Conservation (phyloP, 345 rosid genomes). For the Carallia pectinifolia region DNA sequence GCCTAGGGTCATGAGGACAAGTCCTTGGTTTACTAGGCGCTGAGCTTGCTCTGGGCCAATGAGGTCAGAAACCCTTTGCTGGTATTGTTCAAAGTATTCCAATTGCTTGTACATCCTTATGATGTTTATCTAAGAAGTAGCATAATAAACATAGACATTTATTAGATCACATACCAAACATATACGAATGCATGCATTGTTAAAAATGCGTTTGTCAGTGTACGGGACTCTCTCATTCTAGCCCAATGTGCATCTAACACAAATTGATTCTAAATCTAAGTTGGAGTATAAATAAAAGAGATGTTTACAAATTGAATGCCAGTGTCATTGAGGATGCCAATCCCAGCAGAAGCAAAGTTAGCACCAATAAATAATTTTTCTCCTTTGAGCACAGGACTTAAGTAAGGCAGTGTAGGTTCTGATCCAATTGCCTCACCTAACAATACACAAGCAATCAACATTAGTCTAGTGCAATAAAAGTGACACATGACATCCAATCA, state of each 20-base stretch:
- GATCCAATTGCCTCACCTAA: conserved; percentile 70
- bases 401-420: conserved; percentile 67
- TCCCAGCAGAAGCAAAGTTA: conserved; percentile 94
- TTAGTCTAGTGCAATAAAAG: neutral
- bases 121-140: conserved; percentile 47
- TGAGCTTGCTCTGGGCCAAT: conserved; percentile 43
- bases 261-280: neutral
- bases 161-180: neutral
- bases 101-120: conserved; percentile 59
- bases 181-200: too few relatives aligned
- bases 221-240: too few relatives aligned
- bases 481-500: too few relatives aligned
- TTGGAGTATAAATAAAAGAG: neutral
- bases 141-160: neutral
- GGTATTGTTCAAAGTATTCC: conserved; percentile 59
- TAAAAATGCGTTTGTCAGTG: too few relatives aligned
- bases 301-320: conserved; percentile 81
- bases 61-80: conserved; percentile 47
- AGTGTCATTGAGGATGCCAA: conserved; percentile 89
- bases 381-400: conserved; percentile 63
- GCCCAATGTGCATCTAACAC: too few relatives aligned
- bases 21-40: conserved; percentile 47
- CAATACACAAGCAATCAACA: neutral
- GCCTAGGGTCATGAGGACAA: conserved; percentile 65
- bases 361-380: conserved; percentile 71